Conservation (phyloP, 164 flowering plant genomes). For the Vitis vinifera region ASM3070453v1 NC_081806.1:4871001-4871500, state of each 20-base stretch:
- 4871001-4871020: background rate
- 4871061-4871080: background rate
- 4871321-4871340: constrained; percentile 42
- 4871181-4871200: constrained; percentile 89
- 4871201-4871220: constrained; percentile 69
- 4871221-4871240: constrained; percentile 48
- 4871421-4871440: constrained; percentile 68
- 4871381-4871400: constrained; percentile 79
- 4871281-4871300: background rate
- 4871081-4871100: constrained; percentile 76
- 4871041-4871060: background rate
- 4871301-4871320: background rate
- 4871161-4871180: constrained; percentile 98
- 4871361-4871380: constrained; percentile 77
- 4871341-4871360: constrained; percentile 87
- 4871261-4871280: background rate
- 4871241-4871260: no score
- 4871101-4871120: constrained; percentile 81
- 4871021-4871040: background rate
- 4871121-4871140: constrained; percentile 77
- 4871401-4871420: constrained; percentile 76
- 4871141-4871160: constrained; percentile 90
- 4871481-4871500: constrained; percentile 97
- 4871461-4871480: constrained; percentile 81
- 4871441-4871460: constrained; percentile 93